Base-by-base conservation (phyloP, 2,329 filamentous ascomycete genomes). In the Periglandula ipomoeae region DNA sequence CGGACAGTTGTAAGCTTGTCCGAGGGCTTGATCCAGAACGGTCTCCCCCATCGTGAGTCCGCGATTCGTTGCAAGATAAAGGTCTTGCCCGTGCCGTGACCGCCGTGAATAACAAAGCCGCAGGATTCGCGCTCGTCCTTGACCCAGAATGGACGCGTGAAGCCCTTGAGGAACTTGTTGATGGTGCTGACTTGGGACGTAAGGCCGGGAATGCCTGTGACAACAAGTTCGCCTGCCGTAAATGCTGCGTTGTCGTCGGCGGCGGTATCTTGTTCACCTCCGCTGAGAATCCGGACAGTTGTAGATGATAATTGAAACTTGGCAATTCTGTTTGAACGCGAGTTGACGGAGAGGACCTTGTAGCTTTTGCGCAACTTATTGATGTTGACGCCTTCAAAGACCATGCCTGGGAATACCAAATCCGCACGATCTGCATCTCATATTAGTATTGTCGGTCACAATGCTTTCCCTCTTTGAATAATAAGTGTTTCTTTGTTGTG, bases 11-110 rank as follows among this genome's bases (percentile, higher is more conserved):
- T 59, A 3, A 77, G 65, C 59, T 82, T 83, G 53, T 78, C 73
- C 4, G 73, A 68, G 6, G 70, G 69, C 48, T 76, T 71, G 47
- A 90, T 70, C 48, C 70, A 75, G 55, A 85, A 76, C 1, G 89
- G 79, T 37, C 78, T 79, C 20, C 79, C 80, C 87, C 89, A 95
- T 50, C 75, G 76, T 0, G 81, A 79, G 6, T 72, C 74, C 8
- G 82, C 78, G 19, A 96, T 72, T 27, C 79, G 77, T 15, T 84
- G 65, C 1, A 96, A 70, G 0, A 96, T 71, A 54, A 85, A 75
- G 0, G 81, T 85, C 68, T 96, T 96, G 22, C 91, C 91, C 0
- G 87, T 94, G 10, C 91, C 90, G 53, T 81, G 79, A 17, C 87
- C 83, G 13, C 91, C 91, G 61, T 94, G 84, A 4, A 96, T 72